These are phyloP conservation scores for Juglanconis juglandina DNA, from an alignment of 2,329 filamentous ascomycete species.

Conservation along the genomic window DNA sequence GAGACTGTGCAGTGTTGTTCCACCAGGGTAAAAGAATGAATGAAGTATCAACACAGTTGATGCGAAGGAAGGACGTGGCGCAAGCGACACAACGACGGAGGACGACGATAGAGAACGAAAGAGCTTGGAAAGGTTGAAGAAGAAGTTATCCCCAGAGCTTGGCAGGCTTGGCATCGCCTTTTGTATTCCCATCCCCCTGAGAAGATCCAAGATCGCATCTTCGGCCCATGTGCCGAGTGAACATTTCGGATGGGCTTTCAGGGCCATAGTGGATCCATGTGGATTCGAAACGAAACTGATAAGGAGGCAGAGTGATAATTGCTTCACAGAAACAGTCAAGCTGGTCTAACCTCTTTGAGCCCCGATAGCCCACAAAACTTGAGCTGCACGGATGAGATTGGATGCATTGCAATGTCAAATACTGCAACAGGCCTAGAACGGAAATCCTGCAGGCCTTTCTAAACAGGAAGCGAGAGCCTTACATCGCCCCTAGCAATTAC, in stretches of 20 bases:
- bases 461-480: not conserved
- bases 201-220: not conserved
- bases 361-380: not conserved
- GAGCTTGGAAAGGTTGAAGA: slow-evolving; percentile 8
- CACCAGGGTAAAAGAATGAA: slow-evolving; percentile 16
- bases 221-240: not conserved
- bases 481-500: not conserved
- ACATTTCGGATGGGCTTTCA: slow-evolving; percentile 11
- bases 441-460: not conserved
- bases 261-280: slow-evolving; percentile 2
- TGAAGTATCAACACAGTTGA: slow-evolving; percentile 16
- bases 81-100: slow-evolving; percentile 12
- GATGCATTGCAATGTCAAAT: not conserved
- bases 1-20: slow-evolving; percentile 1
- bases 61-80: slow-evolving; percentile 11
- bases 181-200: not conserved
- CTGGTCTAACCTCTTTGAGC: not conserved
- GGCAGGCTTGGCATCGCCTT: slow-evolving; percentile 1
- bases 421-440: not conserved
- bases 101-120: slow-evolving; percentile 4
- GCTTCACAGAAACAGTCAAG: not conserved
- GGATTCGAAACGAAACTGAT: slow-evolving; percentile 6
- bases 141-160: not conserved
- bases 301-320: not conserved
- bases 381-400: not conserved